Base-by-base conservation (phyloP, 2,329 filamentous ascomycete species). In the Penicillium olsonii region DNA sequence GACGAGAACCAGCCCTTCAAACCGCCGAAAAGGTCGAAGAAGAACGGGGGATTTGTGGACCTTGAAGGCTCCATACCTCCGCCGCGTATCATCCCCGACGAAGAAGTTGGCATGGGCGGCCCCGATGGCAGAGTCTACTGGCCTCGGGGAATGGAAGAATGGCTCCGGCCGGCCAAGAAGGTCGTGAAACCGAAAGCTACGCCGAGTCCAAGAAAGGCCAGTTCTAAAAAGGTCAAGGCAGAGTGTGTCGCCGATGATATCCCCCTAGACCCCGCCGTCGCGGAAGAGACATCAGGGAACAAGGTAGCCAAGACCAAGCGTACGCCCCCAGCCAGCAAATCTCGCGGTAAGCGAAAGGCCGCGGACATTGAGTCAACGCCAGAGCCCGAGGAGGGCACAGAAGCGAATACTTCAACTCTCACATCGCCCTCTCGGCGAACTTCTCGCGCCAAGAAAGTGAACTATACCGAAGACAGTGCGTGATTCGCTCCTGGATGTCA, bases 101-200 rank as follows among this genome's bases (percentile, higher is more conserved):
- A 87, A 5, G 88, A 95, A 15, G 75, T 94, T 11, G 85, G 84
- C 2, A 96, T 96, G 92, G 92, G 92, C 33, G 92, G 92, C 0
- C 83, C 86, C 0, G 79, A 92, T 20, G 78, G 84, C 41, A 78
- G 92, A 35, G 92, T 96, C 0, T 96, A 95, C 67, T 96, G 92
- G 92, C 92, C 91, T 0, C 78, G 84, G 1, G 89, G 89, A 0
- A 90, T 91, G 84, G 92, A 96, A 67, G 88, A 95, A 54, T 96
- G 91, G 90, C 74, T 96, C 18, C 80, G 85, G 47, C 90, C 91
- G 0, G 85, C 82, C 69, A 96, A 95, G 74, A 81, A 84, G 48
- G 81, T 63, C 9, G 56, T 63, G 2, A 62, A 61, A 18, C 50
- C 55, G 15, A 68, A 64, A 39, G 33, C 60, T 5, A 15, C 50